phyloP scores from a whole-genome alignment of 495 filamentous ascomycete genomes.

The Tuber melanosporum region DNA sequence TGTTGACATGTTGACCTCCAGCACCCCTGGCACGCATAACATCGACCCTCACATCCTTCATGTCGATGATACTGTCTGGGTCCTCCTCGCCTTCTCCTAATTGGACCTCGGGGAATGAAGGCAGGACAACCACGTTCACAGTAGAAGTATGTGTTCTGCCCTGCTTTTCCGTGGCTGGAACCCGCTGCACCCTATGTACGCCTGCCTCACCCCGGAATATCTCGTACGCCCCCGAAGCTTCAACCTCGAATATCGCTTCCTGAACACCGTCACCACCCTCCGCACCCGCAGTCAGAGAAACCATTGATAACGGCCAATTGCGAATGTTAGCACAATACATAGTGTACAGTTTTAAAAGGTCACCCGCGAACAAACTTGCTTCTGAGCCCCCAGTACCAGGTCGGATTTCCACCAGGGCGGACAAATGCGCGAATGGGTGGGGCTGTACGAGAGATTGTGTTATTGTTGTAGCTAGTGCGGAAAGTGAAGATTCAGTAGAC shows the following conservation, averaged over 20 bases:
- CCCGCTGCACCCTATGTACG: constrained; percentile 88
- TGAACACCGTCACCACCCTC: constrained; percentile 58
- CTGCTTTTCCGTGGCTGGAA: constrained; percentile 81
- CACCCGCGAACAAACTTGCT: constrained; percentile 78
- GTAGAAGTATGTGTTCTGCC: constrained; percentile 91
- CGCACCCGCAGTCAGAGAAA: constrained; percentile 46
- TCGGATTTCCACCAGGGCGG: constrained; percentile 83
- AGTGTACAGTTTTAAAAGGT: constrained; percentile 85
- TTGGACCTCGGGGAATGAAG: constrained; percentile 62
- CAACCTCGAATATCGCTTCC: constrained; percentile 85
- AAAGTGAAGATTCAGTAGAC: constrained; percentile 55
- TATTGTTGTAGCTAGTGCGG: constrained; percentile 56
- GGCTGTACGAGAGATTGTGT: constrained; percentile 71
- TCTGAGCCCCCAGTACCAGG: constrained; percentile 92
- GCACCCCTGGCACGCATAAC: constrained; percentile 88
- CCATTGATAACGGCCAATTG: constrained; percentile 46
- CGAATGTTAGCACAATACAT: constrained; percentile 59
- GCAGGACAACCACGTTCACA: constrained; percentile 82
- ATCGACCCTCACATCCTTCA: constrained; percentile 76
- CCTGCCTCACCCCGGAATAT: constrained; percentile 77
- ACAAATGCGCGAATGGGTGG: constrained; percentile 89
- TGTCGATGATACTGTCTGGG: constrained; percentile 77
- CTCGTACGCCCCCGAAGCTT: constrained; percentile 68
- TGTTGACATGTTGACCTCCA: constrained; percentile 96
- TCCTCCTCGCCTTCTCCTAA: constrained; percentile 51